Evolutionary conservation across 1,139 yeast genomes (phyloP), one percentile per base, ranked within the genome.

Genomic region (Saccharomyces pastorianus): DNA sequence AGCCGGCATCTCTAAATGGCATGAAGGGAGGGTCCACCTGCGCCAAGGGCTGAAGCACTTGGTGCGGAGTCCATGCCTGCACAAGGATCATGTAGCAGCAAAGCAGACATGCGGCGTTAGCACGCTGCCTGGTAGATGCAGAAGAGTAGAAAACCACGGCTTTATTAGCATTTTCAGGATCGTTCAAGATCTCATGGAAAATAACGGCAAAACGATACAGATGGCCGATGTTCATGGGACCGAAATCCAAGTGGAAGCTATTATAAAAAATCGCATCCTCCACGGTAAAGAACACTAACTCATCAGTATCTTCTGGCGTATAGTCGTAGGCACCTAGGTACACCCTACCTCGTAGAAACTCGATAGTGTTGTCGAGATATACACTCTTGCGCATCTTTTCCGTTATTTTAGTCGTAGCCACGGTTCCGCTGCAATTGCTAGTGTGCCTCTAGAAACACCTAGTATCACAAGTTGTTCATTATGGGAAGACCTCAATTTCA

Each of bases 1-100:
- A 93, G 1, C 99, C 99, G 0, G 99, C 99, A 70, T 93, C 99
- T 68, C 99, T 78, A 70, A 91, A 93, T 1, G 93, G 85, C 84
- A 87, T 91, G 63, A 91, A 85, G 2, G 99, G 97, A 1, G 96
- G 97, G 51, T 87, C 93, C 3, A 86, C 83, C 69, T 93, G 98
- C 3, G 95, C 83, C 54, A 93, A 81, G 0, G 99, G 99, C 59
- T 95, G 97, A 59, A 93, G 74, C 0, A 93, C 99, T 70, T 93
- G 93, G 71, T 93, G 99, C 0, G 99, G 99, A 0, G 97, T 90
- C 99, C 99, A 93, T 17, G 91, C 85, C 69, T 93, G 99, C 17
- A 93, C 91, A 57, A 93, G 74, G 0, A 93, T 84, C 98, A 93
- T 90, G 71, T 93, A 93, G 65, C 98, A 89, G 61, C 96, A 88